Base-by-base conservation (phyloP, 192 early-diverging fungal species). In the Umbelopsis sp. region DNA sequence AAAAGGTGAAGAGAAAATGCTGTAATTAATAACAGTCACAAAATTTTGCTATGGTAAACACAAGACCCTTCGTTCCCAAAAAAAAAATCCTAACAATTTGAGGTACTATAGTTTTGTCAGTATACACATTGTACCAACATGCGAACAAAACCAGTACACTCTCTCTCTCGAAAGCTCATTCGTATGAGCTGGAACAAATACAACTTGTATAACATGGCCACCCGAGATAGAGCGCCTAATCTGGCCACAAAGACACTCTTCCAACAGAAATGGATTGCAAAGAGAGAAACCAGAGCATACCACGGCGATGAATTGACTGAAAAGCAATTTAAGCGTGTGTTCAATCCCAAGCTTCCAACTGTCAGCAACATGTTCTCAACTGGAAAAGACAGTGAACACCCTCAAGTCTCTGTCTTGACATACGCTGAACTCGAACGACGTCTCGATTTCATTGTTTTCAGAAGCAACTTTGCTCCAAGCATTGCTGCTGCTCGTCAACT, bases 161-260 rank as follows among this genome's bases (percentile, higher is more conserved):
- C 82, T 13, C 73, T 86, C 20, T 67, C 80, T 41, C 81, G 89
- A 66, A 79, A 86, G 68, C 88, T 97, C 53, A 85, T 95, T 61
- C 91, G 95, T 68, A 94, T 97, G 94, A 94, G 94, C 46, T 99
- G 97, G 97, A 88, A 95, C 85, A 90, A 90, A 74, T 87, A 90
- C 82, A 97, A 97, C 81, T 84, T 97, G 64, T 97, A 88, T 86
- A 92, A 92, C 77, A 86, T 96, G 55, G 82, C 87, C 22, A 77
- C 80, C 20, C 88, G 89, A 49, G 83, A 80, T 53, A 74, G 81
- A 23, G 70, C 74, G 46, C 81, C 79, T 27, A 83, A 90, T 51
- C 61, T 86, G 25, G 30, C 77, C 53, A 85, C 86, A 69, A 88
- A 83, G 69, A 89, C 91, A 65, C 85, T 95, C 22, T 99, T 90